A percentile compares a stretch with the other conserved stretches of the same genome.
phyloP scores from a whole-genome alignment of 2,329 filamentous ascomycete species.

The Pestalotiopsis fici region DNA sequence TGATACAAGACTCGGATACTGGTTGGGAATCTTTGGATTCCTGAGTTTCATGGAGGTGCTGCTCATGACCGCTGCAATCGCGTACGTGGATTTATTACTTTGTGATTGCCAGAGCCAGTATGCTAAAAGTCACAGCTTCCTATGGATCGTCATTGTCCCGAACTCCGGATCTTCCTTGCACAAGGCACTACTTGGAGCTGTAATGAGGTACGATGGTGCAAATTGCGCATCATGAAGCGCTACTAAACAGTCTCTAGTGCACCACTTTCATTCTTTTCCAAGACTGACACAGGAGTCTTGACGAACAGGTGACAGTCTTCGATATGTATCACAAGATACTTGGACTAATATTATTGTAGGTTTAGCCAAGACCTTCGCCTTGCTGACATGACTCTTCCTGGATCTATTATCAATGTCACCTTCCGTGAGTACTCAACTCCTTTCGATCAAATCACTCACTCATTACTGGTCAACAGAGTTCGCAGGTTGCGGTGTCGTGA shows the following conservation, averaged over 20 bases:
- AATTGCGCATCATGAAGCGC: background rate
- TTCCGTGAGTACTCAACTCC: constrained; percentile 7
- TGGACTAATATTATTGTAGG: background rate
- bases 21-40: constrained; percentile 9
- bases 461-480: background rate
- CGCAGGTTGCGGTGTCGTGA: constrained; percentile 1
- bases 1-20: constrained; percentile 5
- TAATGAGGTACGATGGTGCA: constrained; percentile 2
- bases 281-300: constrained; percentile 17
- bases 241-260: constrained; percentile 8
- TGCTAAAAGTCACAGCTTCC: no score
- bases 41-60: constrained; percentile 6
- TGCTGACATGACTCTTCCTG: constrained; percentile 10
- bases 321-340: background rate
- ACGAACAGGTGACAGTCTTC: constrained; percentile 12
- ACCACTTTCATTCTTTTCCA: constrained; percentile 19
- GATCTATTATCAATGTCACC: constrained; percentile 4
- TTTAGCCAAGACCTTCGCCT: constrained; percentile 14
- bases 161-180: background rate
- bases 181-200: constrained; percentile 2
- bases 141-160: no score
- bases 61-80: background rate
- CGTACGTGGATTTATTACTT: constrained; percentile 9
- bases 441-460: background rate
- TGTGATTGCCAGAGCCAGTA: background rate